phyloP scores from a whole-genome alignment of 768 basidiomycete species.

The Trichaptum fuscoviolaceum region DNA sequence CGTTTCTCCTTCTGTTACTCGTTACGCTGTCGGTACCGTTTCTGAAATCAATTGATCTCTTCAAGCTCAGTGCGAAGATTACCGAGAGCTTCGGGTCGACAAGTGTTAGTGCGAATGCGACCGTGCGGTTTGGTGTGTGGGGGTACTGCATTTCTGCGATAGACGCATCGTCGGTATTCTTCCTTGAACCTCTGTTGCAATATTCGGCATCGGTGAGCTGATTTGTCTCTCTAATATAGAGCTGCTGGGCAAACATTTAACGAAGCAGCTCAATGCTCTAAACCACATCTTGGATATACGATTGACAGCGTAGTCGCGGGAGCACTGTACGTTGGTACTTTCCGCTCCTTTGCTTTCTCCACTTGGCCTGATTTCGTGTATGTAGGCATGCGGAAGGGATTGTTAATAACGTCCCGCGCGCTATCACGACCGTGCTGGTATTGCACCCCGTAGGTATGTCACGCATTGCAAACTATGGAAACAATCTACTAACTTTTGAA shows the following conservation, averaged over 20 bases:
- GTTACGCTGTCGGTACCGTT: constrained; percentile 59
- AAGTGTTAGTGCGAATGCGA: constrained; percentile 28
- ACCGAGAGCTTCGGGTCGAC: constrained; percentile 24
- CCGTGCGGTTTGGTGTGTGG: constrained; percentile 54
- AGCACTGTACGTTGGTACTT: constrained; percentile 32
- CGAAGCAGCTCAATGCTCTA: constrained; percentile 39
- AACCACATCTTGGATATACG: constrained; percentile 46
- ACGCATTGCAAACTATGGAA: neutral
- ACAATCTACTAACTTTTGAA: neutral
- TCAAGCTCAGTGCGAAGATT: constrained; percentile 38
- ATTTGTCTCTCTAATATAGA: neutral
- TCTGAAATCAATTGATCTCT: constrained; percentile 49
- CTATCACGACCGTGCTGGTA: constrained; percentile 44
- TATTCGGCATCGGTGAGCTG: neutral
- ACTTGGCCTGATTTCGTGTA: constrained; percentile 5
- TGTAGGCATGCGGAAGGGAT: constrained; percentile 18
- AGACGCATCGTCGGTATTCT: constrained; percentile 33
- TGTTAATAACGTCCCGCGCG: constrained; percentile 37
- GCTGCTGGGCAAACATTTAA: constrained; percentile 13
- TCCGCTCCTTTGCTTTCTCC: constrained; percentile 11
- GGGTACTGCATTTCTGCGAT: constrained; percentile 53
- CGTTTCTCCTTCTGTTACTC: constrained; percentile 57
- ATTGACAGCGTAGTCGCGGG: constrained; percentile 45
- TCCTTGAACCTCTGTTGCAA: neutral
- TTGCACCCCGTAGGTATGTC: constrained; percentile 49